A percentile compares a stretch with the other conserved stretches of the same genome.
Evolutionary conservation across 495 filamentous ascomycete species (phyloP).

Genomic region (Penicillium herquei): DNA sequence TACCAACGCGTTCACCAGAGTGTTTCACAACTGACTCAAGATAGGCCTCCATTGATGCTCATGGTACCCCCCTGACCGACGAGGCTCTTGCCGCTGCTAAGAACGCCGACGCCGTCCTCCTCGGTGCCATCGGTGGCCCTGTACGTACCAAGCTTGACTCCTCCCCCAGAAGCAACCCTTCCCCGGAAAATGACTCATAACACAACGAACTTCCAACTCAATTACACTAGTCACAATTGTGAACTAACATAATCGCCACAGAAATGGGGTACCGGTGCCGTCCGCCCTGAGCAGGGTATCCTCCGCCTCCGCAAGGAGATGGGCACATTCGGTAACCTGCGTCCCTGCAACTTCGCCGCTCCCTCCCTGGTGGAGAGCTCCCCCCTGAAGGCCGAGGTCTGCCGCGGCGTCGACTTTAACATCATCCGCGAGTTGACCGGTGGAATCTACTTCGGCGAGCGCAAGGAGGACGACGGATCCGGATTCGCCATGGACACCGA

Average conservation of each 20-base stretch:
- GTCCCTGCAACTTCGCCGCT: conserved; percentile 95
- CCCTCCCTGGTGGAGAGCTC: conserved; percentile 83
- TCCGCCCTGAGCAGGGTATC: conserved; percentile 93
- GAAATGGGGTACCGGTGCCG: conserved; percentile 91
- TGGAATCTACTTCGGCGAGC: conserved; percentile 95
- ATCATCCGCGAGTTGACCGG: conserved; percentile 93
- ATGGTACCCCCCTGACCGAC: conserved; percentile 75
- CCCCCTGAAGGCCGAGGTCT: conserved; percentile 83
- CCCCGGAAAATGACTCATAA: no score
- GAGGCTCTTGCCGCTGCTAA: conserved; percentile 84
- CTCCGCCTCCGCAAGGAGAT: conserved; percentile 93
- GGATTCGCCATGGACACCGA: conserved; percentile 85
- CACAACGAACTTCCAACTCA: not conserved
- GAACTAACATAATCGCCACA: conserved; percentile 14
- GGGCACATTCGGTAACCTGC: conserved; percentile 93
- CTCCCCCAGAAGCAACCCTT: no score
- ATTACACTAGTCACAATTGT: not conserved
- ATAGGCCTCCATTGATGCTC: conserved; percentile 79
- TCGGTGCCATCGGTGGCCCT: conserved; percentile 94
- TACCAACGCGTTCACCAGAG: not conserved
- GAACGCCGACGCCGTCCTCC: conserved; percentile 84
- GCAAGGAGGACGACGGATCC: conserved; percentile 75
- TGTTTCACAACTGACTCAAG: conserved; percentile 1
- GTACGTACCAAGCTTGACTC: conserved; percentile 39
- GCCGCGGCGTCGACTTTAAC: conserved; percentile 87